Percentiles rank a stretch among this genome's conserved stretches.
Evolutionary conservation across 495 filamentous ascomycete genomes (phyloP).

Genomic region (Usnea hakonensis): DNA sequence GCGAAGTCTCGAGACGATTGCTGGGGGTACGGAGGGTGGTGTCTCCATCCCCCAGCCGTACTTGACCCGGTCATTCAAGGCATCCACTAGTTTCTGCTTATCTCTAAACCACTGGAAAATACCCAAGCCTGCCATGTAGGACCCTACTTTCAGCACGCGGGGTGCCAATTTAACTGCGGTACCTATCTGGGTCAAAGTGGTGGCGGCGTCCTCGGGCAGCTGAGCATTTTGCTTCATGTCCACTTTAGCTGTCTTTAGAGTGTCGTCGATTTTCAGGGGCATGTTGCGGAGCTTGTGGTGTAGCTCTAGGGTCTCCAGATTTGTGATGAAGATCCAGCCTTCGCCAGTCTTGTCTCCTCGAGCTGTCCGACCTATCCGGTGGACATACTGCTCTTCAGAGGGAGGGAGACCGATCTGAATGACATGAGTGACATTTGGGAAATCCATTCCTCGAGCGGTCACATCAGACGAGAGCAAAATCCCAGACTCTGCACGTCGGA

Average conservation of each 20-base stretch:
- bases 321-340: constrained; percentile 67
- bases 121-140: constrained; percentile 48
- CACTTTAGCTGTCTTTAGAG: constrained; percentile 43
- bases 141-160: constrained; percentile 37
- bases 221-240: constrained; percentile 42
- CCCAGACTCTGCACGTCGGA: constrained; percentile 53
- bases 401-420: constrained; percentile 59
- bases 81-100: constrained; percentile 37
- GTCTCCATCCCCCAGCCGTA: constrained; percentile 54
- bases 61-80: constrained; percentile 54
- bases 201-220: constrained; percentile 25
- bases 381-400: constrained; percentile 60
- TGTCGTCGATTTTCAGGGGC: constrained; percentile 55
- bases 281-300: constrained; percentile 47
- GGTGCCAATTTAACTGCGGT: constrained; percentile 32
- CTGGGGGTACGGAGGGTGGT: constrained; percentile 44
- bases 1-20: constrained; percentile 42
- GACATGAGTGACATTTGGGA: constrained; percentile 64
- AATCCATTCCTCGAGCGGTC: constrained; percentile 84
- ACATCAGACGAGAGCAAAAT: constrained; percentile 92
- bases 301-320: constrained; percentile 46
- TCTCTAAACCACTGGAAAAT: constrained; percentile 26
- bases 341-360: constrained; percentile 71
- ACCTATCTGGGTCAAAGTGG: constrained; percentile 33
- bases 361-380: constrained; percentile 65